These are phyloP conservation scores for Rhynchospora pubera DNA, from an alignment of 176 grass and related monocot genomes.

Conservation along the genomic window DNA sequence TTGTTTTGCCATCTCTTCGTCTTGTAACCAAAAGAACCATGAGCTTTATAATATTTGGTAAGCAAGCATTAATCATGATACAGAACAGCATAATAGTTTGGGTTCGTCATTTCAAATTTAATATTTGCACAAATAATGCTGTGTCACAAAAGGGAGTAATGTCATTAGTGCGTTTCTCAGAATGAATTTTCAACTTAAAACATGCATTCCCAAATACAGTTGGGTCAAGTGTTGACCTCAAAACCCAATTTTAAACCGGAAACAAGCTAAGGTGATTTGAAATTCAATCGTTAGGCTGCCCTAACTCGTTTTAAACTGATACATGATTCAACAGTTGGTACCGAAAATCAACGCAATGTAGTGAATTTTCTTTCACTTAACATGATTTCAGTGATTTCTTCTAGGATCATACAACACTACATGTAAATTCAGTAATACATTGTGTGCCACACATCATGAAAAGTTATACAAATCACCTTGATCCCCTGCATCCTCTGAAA, in stretches of 20 bases:
- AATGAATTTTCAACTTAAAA: background rate
- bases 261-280: background rate
- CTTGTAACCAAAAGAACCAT: background rate
- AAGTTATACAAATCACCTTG: conserved; percentile 29
- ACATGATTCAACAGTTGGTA: background rate
- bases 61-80: background rate
- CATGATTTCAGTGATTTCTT: background rate
- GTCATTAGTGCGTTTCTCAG: background rate
- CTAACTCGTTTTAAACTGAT: background rate
- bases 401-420: background rate
- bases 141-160: background rate
- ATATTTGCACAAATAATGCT: background rate
- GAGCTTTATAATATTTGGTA: background rate
- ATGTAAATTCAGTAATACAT: background rate
- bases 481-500: conserved; percentile 92
- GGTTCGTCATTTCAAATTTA: background rate
- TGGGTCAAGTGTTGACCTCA: background rate
- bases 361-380: background rate
- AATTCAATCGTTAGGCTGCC: background rate
- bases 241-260: background rate
- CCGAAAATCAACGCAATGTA: background rate
- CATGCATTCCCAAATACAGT: background rate
- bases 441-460: background rate
- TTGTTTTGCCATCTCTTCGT: background rate
- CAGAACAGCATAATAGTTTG: background rate